Base-by-base conservation (phyloP, 805 yeast species). In the Candida ipomoeae region DNA sequence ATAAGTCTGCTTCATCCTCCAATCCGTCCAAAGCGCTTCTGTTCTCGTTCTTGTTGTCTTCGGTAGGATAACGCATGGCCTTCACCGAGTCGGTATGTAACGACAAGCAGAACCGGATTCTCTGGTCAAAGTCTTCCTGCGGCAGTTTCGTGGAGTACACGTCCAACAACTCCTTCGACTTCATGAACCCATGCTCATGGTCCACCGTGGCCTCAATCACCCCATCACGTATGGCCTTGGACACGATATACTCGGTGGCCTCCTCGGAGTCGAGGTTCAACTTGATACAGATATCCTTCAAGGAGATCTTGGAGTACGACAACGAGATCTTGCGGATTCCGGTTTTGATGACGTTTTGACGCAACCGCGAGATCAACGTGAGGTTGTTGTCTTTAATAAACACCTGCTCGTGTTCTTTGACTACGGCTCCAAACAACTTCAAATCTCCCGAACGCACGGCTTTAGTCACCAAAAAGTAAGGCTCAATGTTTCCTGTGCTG, bases 341-440 rank as follows among this genome's bases (percentile, higher is more conserved):
- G 1, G 99, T 91, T 72, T 92, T 94, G 70, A 94, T 94, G 54
- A 94, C 99, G 67, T 92, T 94, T 65, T 96, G 96, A 67, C 97
- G 87, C 64, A 94, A 78, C 62, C 98, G 82, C 42, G 89, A 78
- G 41, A 94, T 94, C 60, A 94, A 78, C 37, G 89, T 87, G 66
- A 83, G 88, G 59, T 85, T 88, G 45, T 85, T 89, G 68, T 94
- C 99, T 52, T 73, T 78, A 62, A 83, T 77, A 58, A 91, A 82
- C 35, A 68, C 73, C 1, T 69, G 69, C 56, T 84, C 87, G 64
- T 84, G 84, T 59, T 80, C 79, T 36, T 73, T 69, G 58, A 92
- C 74, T 6, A 87, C 84, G 48, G 83, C 80, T 43, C 87, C 83
- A 68, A 94, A 94, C 54, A 85, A 74, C 54, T 83, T 82, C 65